Evolutionary conservation across 768 basidiomycete genomes (phyloP), one percentile per base, ranked within the genome.

Genomic region (Agaricus sinodeliciosus): DNA sequence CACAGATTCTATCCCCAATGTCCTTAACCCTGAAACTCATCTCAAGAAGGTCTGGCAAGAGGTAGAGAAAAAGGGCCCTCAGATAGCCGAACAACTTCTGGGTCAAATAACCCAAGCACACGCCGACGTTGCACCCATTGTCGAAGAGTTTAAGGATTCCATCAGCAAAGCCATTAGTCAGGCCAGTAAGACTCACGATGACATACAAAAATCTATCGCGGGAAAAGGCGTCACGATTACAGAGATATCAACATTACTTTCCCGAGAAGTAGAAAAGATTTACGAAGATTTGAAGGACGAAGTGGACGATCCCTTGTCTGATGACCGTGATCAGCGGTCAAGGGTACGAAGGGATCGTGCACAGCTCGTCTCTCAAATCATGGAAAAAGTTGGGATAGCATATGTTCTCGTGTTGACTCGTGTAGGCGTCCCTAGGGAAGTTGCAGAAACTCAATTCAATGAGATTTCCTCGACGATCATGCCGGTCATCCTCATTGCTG

Each of bases 271-370:
- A 9, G 35, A 2, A 11, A 9, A 31, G 1, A 40, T 51, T 16
- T 35, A 39, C 22, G 15, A 52, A 16, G 47, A 36, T 7, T 37
- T 58, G 12, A 43, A 48, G 35, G 41, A 43, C 9, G 50, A 52
- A 25, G 45, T 59, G 36, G 18, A 48, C 19, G 50, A 57, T 9
- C 58, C 55, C 7, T 35, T 55, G 1, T 52, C 55, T 2, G 55
- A 55, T 15, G 47, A 55, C n/a, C 46, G 19, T 28, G 55, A 43
- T 25, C 55, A 56, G 25, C 26, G 58, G 35, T 49, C 55, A 22
- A 8, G 12, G 27, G 44, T 43, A 27, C 49, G 52, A 22, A 8
- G 12, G 27, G 44, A 42, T 13, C 39, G 58, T 2, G 55, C 37
- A 25, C 39, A 45, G 18, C 45, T 54, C 25, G 22, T 55, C 27